Evolutionary conservation across 163 green algal genomes (phyloP).

Genomic region (Volvox carteri): DNA sequence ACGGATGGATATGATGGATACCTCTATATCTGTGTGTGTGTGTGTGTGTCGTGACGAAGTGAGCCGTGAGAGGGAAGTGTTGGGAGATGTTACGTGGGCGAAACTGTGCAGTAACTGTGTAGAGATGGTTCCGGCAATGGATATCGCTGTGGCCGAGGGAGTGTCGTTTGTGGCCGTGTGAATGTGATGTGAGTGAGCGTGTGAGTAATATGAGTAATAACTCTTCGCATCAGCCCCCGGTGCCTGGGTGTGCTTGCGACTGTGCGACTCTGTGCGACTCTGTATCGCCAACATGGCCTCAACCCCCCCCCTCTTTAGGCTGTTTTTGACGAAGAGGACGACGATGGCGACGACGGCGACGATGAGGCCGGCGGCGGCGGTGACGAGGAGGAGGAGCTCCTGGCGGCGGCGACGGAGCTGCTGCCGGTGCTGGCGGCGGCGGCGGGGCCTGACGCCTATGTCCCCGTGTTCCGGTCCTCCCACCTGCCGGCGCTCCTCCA

Average conservation of each 20-base stretch:
- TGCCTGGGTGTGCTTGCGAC: no score
- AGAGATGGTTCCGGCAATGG: no score
- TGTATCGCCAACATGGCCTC: no score
- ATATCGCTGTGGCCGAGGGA: no score
- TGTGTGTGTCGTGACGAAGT: not conserved
- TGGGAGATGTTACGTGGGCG: no score
- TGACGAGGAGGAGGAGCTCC: conserved; percentile 75
- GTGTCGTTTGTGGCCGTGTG: no score
- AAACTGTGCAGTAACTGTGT: not conserved
- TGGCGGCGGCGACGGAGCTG: conserved; percentile 78
- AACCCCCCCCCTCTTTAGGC: no score
- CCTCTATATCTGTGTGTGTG: not conserved
- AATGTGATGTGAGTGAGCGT: not conserved
- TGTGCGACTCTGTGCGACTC: no score
- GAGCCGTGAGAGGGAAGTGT: not conserved
- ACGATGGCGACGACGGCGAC: conserved; percentile 51
- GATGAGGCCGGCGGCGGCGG: conserved; percentile 40
- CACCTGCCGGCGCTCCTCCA: conserved; percentile 66
- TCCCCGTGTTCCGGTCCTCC: conserved; percentile 65
- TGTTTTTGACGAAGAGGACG: conserved; percentile 22
- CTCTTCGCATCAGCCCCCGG: no score
- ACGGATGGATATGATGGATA: not conserved
- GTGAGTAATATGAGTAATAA: no score
- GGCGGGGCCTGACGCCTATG: conserved; percentile 70
- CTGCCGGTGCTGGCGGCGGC: conserved; percentile 73